These are phyloP conservation scores for Scutellaria baicalensis DNA, from an alignment of 257 asterid species.

Conservation along the genomic window DNA sequence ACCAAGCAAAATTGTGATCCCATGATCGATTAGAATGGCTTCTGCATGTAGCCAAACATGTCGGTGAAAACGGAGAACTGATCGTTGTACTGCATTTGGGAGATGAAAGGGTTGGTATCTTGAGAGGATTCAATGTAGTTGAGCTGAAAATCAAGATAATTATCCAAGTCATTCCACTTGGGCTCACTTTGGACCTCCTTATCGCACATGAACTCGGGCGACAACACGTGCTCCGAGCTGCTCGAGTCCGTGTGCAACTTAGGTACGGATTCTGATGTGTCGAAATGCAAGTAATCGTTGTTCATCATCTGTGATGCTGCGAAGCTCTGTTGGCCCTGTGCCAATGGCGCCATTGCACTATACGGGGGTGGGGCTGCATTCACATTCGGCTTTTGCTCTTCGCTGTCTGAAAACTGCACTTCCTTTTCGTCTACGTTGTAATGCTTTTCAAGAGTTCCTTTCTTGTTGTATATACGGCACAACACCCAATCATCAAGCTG, in stretches of 20 bases:
- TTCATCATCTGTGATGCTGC: constrained; percentile 2
- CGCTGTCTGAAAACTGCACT: constrained; percentile 40
- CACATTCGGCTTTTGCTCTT: constrained; percentile 38
- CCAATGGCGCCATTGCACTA: not conserved
- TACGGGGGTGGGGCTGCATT: not conserved
- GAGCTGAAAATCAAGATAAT: constrained; percentile 36
- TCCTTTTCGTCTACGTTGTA: constrained; percentile 30
- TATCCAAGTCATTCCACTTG: constrained; percentile 36
- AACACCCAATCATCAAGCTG: constrained; percentile 66
- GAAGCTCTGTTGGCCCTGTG: not conserved
- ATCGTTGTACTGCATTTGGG: constrained; percentile 44
- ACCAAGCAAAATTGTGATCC: not conserved
- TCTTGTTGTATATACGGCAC: constrained; percentile 63
- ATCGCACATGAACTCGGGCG: constrained; percentile 35
- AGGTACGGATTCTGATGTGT: constrained; percentile 44
- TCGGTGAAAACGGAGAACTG: constrained; percentile 43
- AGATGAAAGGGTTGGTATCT: constrained; percentile 40
- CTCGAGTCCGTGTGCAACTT: constrained; percentile 59
- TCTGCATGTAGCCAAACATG: constrained; percentile 40
- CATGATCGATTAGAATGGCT: constrained; percentile 21
- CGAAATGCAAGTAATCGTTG: constrained; percentile 24
- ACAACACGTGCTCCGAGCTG: constrained; percentile 46
- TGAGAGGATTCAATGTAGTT: constrained; percentile 42
- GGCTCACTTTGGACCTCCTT: constrained; percentile 63
- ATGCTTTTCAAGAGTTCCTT: constrained; percentile 46